Evolutionary conservation across 1,284 basidiomycete species (phyloP), one percentile per base, ranked within the genome.

Genomic region (Trichosporon sp.): DNA sequence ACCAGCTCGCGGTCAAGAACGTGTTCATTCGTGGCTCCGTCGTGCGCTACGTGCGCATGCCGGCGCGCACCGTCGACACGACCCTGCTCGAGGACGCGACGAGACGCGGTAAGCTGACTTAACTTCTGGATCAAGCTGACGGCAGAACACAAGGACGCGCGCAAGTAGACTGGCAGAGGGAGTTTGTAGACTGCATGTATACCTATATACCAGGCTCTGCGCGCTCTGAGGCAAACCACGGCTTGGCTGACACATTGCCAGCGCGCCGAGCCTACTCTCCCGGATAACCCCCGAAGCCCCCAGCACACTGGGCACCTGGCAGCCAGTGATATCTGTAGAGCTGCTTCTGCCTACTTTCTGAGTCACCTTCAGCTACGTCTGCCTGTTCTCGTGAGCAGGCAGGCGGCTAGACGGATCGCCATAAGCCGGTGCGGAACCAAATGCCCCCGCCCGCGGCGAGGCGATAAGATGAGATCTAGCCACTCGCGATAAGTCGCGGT

Each of bases 1-100:
- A 12, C 21, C 77, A 99, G 96, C 93, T 98, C 89, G 95, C 97
- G 0, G 95, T 99, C 62, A 97, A 96, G 85, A 99, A 98, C 81
- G 96, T 94, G 80, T 99, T 99, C 82, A 99, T 99, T 77, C 91
- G 97, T 68, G 97, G 97, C 70, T 98, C 95, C 2, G 97, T 99
- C 13, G 95, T 99, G 44, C 90, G 97, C 75, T 99, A 98, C 80
- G 97, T 99, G 11, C 92, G 97, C 80, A 87, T 99, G 69, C 93
- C 95, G 2, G 89, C 93, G 23, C 90, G 93, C 69, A 92, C 92
- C 72, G 94, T 99, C 72, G 96, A 99, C 83, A 98, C 95, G 4
- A 95, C 97, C 75, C 83, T 99, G 65, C 82, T 99, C 65, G 97
- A 99, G 84, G 97, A 99, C 82, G 97, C 96, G 29, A 99, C 96